These are phyloP conservation scores for Phytophthora crassamura DNA, from an alignment of 352 stramenopile genomes.

Conservation along the genomic window DNA sequence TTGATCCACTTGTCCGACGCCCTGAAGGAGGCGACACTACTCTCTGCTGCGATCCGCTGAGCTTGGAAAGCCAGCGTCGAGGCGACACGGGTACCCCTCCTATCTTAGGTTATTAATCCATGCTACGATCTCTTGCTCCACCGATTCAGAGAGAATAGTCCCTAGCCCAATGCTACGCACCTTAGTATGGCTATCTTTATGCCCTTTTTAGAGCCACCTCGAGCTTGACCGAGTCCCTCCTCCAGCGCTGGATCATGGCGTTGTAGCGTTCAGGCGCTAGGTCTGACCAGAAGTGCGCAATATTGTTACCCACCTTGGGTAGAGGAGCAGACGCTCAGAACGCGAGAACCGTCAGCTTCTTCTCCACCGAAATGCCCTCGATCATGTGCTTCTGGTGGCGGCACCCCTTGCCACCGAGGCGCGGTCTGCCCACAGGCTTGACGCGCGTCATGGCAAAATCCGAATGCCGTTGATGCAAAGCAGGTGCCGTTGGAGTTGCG, in stretches of 20 bases:
- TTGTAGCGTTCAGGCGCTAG: not conserved
- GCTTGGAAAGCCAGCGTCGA: slow-evolving; percentile 6
- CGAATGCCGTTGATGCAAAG: not conserved
- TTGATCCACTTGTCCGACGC: slow-evolving; percentile 4
- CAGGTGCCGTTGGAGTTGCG: not conserved
- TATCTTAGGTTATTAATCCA: slow-evolving; percentile 4
- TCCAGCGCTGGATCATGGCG: slow-evolving; percentile 5
- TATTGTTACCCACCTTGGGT: slow-evolving; percentile 1
- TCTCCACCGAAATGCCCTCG: slow-evolving; percentile 2
- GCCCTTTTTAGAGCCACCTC: not conserved
- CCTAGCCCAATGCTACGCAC: not conserved
- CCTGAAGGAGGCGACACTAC: not conserved
- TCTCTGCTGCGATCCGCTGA: not conserved
- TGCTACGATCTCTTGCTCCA: slow-evolving; percentile 5
- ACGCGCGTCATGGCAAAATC: not conserved
- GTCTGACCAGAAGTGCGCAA: slow-evolving; percentile 2
- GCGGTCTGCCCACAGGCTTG: not conserved
- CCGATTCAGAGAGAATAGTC: slow-evolving; percentile 2
- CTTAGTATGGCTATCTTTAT: not conserved
- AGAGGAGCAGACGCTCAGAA: not conserved
- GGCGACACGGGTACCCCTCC: slow-evolving; percentile 9
- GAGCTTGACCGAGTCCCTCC: not conserved
- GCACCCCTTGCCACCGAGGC: not conserved
- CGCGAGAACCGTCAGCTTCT: not conserved
- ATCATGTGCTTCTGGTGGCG: not conserved